Percentiles rank a stretch among this genome's conserved stretches.
These are phyloP conservation scores for Diaporthe nobilis DNA, from an alignment of 2,329 filamentous ascomycete species.

Conservation along the genomic window DNA sequence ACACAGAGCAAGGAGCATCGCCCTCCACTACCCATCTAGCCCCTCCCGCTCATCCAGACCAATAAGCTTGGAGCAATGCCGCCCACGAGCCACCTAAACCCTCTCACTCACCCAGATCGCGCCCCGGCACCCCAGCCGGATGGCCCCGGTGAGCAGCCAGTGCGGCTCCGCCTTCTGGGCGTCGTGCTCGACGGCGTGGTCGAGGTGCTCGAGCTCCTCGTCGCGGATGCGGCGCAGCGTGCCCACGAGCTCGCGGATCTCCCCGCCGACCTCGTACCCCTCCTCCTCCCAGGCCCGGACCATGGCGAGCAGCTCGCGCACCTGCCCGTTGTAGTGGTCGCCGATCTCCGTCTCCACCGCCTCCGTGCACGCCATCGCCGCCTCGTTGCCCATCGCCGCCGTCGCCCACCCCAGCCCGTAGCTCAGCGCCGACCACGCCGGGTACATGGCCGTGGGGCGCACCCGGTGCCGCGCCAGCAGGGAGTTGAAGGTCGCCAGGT, in stretches of 20 bases:
- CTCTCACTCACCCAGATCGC: slow-evolving; percentile 93
- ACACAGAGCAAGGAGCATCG: background rate
- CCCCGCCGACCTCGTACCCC: slow-evolving; percentile 85
- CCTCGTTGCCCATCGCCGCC: slow-evolving; percentile 88
- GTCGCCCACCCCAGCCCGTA: slow-evolving; percentile 90
- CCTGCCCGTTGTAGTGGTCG: slow-evolving; percentile 94
- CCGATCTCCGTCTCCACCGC: slow-evolving; percentile 99
- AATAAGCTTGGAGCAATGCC: background rate
- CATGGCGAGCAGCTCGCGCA: slow-evolving; percentile 86
- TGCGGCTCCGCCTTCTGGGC: slow-evolving; percentile 91
- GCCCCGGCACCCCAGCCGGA: slow-evolving; percentile 89
- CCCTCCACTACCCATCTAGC: slow-evolving; percentile 42
- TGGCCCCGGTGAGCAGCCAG: slow-evolving; percentile 87
- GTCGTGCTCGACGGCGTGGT: slow-evolving; percentile 94
- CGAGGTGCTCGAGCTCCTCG: slow-evolving; percentile 96
- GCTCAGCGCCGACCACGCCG: slow-evolving; percentile 86
- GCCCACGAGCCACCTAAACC: slow-evolving; percentile 48
- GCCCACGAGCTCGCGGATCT: slow-evolving; percentile 79
- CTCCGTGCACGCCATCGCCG: slow-evolving; percentile 98
- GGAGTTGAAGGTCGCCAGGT: slow-evolving; percentile 87
- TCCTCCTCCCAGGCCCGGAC: slow-evolving; percentile 79
- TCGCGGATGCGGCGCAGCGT: slow-evolving; percentile 89
- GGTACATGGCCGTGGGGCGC: slow-evolving; percentile 92
- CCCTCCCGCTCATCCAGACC: slow-evolving; percentile 89
- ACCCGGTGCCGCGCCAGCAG: slow-evolving; percentile 89